Base-by-base conservation (phyloP, 768 basidiomycete genomes). In the Cubamyces sp. region DNA sequence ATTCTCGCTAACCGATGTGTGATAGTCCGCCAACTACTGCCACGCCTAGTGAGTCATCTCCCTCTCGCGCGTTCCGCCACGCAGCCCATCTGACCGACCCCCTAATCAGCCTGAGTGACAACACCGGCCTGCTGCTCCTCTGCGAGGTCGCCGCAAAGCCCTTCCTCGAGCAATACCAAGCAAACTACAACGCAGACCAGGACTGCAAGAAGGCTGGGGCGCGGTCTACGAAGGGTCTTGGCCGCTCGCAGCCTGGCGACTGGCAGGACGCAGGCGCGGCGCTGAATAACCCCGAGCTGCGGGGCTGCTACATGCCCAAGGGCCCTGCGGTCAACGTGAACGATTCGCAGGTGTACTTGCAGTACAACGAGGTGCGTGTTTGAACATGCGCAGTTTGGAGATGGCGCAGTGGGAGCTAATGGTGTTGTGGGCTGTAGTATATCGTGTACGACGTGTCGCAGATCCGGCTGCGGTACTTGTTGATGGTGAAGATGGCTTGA, bases 81-180 rank as follows among this genome's bases (percentile, higher is more conserved):
- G 9, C 6, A 34, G 34, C 34, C 26, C 25, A n/a, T 1, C 28
- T 42, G 48, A n/a, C 63, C 67, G 25, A 51, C 46, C 18, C n/a
- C 23, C 23, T 43, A 8, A n/a, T 6, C 68, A 84, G 82, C 56
- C 63, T 85, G 71, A 85, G 84, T 66, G 69, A 81, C 66, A 72
- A 76, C 60, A 79, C 76, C 1, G 86, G 85, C 40, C 61, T 87
- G n/a, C 76, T 87, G 18, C 76, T 87, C 26, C 79, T 87, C 5
- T 86, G 85, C 66, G 86, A 87, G 67, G 84, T 86, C 16, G 84
- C 81, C 9, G 84, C 76, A 5, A 81, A 81, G 61, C 86, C 86
- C 0, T 81, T 82, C 74, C 75, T 80, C 66, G 86, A 87, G 66
- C 78, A 73, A 56, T 64, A 57, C 16, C 19, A 76, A 39, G 79